Evolutionary conservation across 192 early-diverging fungal species (phyloP), one percentile per base, ranked within the genome.

Genomic region (Obelidium mucronatum): DNA sequence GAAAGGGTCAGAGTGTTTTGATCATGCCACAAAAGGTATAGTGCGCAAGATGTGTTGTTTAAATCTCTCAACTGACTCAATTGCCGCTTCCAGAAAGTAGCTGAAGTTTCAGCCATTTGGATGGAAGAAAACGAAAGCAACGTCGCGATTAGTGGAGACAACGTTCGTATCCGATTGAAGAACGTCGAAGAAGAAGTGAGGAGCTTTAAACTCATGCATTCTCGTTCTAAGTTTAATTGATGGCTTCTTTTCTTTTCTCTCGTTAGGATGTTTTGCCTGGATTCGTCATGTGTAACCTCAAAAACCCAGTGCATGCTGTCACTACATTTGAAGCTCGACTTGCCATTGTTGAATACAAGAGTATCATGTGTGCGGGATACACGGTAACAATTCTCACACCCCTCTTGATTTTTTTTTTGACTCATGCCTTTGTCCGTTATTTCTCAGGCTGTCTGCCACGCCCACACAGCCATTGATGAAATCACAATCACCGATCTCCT

Each of bases 351-450:
- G 98, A 99, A 55, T 92, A 93, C 80, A 94, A 94, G 83, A 95
- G 92, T 85, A 98, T 99, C 79, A 94, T 99, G 53, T 94, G 93
- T 65, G 95, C 98, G 33, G 98, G 98, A 37, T 98, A 95, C 86
- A 93, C 86, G 53, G 64, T 66, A 40, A 36, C 11, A 22, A 40
- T 42, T 36, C 36, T 33, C n/a, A n/a, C n/a, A n/a, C n/a, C n/a
- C n/a, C n/a, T n/a, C n/a, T 42, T 66, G 19, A 19, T 51, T 6
- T 51, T 51, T 51, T 6, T 51, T 22, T 60, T 3, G 0, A 66
- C 33, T 8, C 0, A 30, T 15, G 17, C 34, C 64, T 30, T 60
- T 33, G 6, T 60, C 48, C 30, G 58, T 28, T 30, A 19, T 60
- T 30, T 19, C 58, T 60, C 6, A 69, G 59, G 93, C 94, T 13